Conservation (phyloP, 148 eudicot genomes). For the Dianthus caryophyllus region DNA sequence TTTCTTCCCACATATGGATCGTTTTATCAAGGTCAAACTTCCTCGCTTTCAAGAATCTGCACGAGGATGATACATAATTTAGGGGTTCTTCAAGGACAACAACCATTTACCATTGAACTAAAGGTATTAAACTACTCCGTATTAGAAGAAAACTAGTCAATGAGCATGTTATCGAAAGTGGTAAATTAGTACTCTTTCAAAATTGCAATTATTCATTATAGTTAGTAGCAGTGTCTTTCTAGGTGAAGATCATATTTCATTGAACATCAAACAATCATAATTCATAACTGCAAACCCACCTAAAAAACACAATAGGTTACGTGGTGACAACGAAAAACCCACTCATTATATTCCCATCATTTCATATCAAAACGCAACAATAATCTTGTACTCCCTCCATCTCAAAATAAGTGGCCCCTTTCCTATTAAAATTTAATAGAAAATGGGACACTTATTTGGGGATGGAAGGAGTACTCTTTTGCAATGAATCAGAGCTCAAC, state of each 20-base stretch:
- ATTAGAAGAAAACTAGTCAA: not conserved
- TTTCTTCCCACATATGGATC: slow-evolving; percentile 91
- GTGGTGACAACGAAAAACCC: not conserved
- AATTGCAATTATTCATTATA: not conserved
- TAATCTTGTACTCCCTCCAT: no score
- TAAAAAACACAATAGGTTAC: not conserved
- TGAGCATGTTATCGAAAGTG: not conserved
- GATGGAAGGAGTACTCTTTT: no score
- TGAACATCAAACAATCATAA: not conserved
- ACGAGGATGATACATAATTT: slow-evolving; percentile 17
- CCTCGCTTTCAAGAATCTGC: slow-evolving; percentile 97
- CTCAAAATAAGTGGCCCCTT: no score
- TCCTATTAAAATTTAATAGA: no score
- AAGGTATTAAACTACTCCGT: not conserved
- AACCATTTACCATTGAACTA: slow-evolving; percentile 2
- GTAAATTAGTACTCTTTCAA: not conserved
- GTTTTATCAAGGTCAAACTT: slow-evolving; percentile 85
- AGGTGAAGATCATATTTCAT: slow-evolving; percentile 1
- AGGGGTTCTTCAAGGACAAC: not conserved
- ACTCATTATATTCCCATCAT: not conserved
- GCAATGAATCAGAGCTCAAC: not conserved
- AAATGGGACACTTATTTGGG: no score
- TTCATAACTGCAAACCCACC: not conserved
- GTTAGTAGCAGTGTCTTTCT: not conserved
- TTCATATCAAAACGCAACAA: not conserved